Base-by-base conservation (phyloP, 1,284 basidiomycete species). In the Cystobasidium sp. region DNA sequence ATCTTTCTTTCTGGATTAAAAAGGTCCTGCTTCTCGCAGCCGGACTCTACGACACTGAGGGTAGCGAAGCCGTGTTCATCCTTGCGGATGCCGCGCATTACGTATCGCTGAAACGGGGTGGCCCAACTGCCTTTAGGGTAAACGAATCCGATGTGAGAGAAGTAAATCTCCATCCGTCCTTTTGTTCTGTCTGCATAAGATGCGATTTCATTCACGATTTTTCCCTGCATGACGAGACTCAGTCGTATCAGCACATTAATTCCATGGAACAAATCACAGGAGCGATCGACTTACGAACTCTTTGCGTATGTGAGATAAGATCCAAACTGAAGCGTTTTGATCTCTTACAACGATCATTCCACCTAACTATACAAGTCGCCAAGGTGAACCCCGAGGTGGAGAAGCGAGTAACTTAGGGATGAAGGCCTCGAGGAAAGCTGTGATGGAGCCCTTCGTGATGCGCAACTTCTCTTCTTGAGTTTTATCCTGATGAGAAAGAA, bases 111-210 rank as follows among this genome's bases (percentile, higher is more conserved):
- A 18, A 46, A 10, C 3, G 44, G 39, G 39, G 41, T 22, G 9
- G 44, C 16, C 59, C 39, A 44, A 41, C 59, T 61, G 9, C 22
- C 39, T 37, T 61, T 61, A 41, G 41, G 37, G 44, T 61, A 61
- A 43, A 61, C 59, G 59, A 61, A 61, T 18, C 59, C 59, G 22
- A 61, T 41, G 12, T 61, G 59, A 16, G 59, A 61, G 41, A 61
- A 61, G n/a, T 61, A 61, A 37, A 61, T 61, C 20, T 61, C 59
- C 39, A 61, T 31, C 24, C 44, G 59, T 1, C 59, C 59, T 46
- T 43, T 31, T 12, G 59, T 24, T 8, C 14, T 43, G 59, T 61
- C 59, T 43, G 41, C 59, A n/a, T 61, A 61, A 37, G 59, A 61
- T 20, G 59, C 59, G 20, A 61, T 46, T n/a, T 61, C 59, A 22